Conservation (phyloP, 1,284 basidiomycete genomes). For the Puccinia hordei region DNA sequence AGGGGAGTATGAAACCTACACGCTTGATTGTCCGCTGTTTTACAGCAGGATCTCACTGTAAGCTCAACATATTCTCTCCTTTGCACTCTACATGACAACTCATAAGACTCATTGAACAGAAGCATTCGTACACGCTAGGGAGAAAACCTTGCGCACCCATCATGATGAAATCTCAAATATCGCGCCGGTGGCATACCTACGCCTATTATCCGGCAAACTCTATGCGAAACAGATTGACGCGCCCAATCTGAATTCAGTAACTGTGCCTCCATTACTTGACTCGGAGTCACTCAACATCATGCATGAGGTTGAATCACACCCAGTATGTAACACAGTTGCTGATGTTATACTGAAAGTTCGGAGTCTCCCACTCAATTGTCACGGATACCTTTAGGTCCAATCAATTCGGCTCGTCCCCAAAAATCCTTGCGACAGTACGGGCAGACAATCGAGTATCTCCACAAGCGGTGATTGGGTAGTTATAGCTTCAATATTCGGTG, state of each 20-base stretch:
- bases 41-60: constrained; percentile 74
- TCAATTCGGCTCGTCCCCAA: constrained; percentile 13
- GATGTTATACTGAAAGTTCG: neutral
- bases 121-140: constrained; percentile 60
- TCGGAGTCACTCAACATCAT: constrained; percentile 52
- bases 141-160: constrained; percentile 70
- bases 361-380: neutral
- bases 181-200: constrained; percentile 83
- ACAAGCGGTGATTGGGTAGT: constrained; percentile 22
- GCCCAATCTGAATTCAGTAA: constrained; percentile 51
- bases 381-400: neutral
- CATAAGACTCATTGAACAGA: neutral
- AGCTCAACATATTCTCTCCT: constrained; percentile 56
- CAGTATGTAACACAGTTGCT: neutral
- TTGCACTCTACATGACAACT: constrained; percentile 35
- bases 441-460: constrained; percentile 1
- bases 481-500: constrained; percentile 29
- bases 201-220: constrained; percentile 71
- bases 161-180: constrained; percentile 69
- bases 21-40: constrained; percentile 86
- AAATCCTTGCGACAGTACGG: neutral
- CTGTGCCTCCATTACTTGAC: constrained; percentile 66
- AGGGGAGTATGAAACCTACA: constrained; percentile 95
- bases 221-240: constrained; percentile 63
- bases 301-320: neutral